These are phyloP conservation scores for Bolboschoenoplectus hybrid DNA, from an alignment of 202 grass and related monocot genomes.

Conservation along the genomic window DNA sequence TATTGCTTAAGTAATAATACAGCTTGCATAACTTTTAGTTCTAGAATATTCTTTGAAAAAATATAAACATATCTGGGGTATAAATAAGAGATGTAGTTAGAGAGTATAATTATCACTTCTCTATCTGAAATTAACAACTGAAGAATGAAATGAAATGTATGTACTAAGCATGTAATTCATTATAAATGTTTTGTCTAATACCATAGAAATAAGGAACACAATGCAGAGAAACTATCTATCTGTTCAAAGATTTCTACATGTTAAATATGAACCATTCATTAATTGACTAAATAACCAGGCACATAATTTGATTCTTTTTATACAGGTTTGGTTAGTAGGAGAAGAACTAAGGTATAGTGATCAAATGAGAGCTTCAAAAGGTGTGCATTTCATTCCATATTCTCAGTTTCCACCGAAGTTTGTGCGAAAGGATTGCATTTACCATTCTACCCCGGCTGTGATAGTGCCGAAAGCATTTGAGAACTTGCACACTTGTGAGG, in stretches of 20 bases:
- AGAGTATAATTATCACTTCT: no score
- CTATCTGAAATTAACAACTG: background rate
- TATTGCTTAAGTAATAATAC: no score
- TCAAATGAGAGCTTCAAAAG: constrained; percentile 47
- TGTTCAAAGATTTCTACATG: background rate
- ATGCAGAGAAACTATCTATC: background rate
- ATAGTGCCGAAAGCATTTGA: constrained; percentile 53
- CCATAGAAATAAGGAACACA: background rate
- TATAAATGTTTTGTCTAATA: background rate
- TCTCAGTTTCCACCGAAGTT: constrained; percentile 60
- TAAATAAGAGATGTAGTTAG: no score
- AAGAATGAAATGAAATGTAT: background rate
- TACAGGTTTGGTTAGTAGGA: constrained; percentile 71
- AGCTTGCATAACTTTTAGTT: no score
- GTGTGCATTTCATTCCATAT: constrained; percentile 62
- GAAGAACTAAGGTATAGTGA: constrained; percentile 46
- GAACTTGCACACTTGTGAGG: constrained; percentile 79
- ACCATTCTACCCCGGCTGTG: constrained; percentile 65
- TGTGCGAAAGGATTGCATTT: constrained; percentile 50
- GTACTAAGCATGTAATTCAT: background rate
- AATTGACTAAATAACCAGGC: background rate
- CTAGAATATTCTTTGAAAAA: no score
- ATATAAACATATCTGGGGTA: no score
- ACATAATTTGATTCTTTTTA: background rate
- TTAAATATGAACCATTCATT: background rate